Percentiles rank a stretch among this genome's conserved stretches.
Evolutionary conservation across 495 filamentous ascomycete species (phyloP).

Genomic region (Diplogelasinospora grovesii): DNA sequence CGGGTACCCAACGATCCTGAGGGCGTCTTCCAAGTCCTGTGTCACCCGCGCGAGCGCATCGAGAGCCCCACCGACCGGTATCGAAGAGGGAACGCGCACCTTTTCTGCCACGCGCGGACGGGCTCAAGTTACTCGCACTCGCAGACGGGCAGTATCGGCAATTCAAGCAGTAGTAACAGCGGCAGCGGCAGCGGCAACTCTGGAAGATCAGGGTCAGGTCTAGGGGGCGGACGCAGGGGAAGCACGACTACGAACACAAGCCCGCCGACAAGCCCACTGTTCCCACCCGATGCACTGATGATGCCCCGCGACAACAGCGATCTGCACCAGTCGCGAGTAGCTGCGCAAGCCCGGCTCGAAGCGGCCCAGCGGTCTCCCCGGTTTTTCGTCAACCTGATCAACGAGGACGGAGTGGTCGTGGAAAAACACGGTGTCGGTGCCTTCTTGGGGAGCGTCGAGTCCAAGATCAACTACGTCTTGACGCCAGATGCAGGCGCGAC

Average conservation of each 20-base stretch:
- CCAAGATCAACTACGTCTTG: conserved; percentile 52
- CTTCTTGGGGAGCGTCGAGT: conserved; percentile 52
- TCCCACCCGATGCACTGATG: conserved; percentile 27
- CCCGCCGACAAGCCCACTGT: conserved; percentile 25
- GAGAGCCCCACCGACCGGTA: conserved; percentile 33
- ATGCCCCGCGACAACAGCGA: conserved; percentile 33
- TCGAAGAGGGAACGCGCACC: conserved; percentile 23
- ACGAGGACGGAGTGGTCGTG: conserved; percentile 39
- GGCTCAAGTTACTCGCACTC: conserved; percentile 6
- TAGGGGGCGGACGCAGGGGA: too few relatives aligned
- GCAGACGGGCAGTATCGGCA: too few relatives aligned
- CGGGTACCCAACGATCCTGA: conserved; percentile 71
- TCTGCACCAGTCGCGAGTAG: conserved; percentile 44
- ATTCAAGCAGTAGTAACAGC: conserved; percentile 2
- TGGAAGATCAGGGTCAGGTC: too few relatives aligned
- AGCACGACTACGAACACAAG: too few relatives aligned
- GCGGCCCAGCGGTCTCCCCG: conserved; percentile 44
- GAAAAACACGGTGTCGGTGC: conserved; percentile 46
- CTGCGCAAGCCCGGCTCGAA: conserved; percentile 53
- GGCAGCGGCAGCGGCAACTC: background rate
- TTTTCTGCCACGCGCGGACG: conserved; percentile 8
- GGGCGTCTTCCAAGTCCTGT: conserved; percentile 64
- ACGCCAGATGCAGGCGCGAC: conserved; percentile 50
- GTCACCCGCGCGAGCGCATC: conserved; percentile 45
- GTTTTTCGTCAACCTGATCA: conserved; percentile 46